A percentile compares a stretch with the other conserved stretches of the same genome.
Conservation (phyloP, 257 asterid genomes). For the Paulownia fortunei region DNA sequence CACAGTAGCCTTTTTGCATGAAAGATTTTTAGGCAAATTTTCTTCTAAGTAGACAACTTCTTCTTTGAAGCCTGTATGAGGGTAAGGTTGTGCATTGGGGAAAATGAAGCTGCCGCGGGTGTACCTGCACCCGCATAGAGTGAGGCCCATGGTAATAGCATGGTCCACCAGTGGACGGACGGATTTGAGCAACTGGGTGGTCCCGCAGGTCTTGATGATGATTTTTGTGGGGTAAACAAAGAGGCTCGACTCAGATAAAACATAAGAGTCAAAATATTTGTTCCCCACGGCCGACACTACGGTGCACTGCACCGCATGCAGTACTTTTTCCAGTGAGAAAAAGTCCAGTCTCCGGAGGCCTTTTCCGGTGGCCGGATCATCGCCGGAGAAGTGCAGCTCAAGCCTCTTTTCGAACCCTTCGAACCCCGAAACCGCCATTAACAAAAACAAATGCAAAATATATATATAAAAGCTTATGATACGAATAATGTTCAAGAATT, state of each 20-base stretch:
- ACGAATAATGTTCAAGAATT: not conserved
- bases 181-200: conserved; percentile 81
- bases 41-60: conserved; percentile 69
- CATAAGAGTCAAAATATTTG: conserved; percentile 77
- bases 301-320: conserved; percentile 90
- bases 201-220: conserved; percentile 97
- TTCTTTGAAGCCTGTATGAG: conserved; percentile 77
- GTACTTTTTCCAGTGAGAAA: conserved; percentile 58
- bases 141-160: conserved; percentile 62
- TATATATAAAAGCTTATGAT: not conserved
- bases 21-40: conserved; percentile 56
- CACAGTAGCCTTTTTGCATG: conserved; percentile 59
- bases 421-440: conserved; percentile 92
- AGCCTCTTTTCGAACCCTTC: conserved; percentile 95
- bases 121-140: conserved; percentile 76
- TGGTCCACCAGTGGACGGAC: conserved; percentile 62
- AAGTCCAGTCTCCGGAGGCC: conserved; percentile 80
- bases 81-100: conserved; percentile 86
- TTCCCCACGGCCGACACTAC: conserved; percentile 92
- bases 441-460: not conserved
- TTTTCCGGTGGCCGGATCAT: conserved; percentile 56
- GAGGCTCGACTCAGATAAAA: conserved; percentile 80
- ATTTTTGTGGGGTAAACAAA: conserved; percentile 87
- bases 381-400: conserved; percentile 81
- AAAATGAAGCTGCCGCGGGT: conserved; percentile 91